Evolutionary conservation across 352 stramenopile genomes (phyloP).

Genomic region (Pythium sukuiense): DNA sequence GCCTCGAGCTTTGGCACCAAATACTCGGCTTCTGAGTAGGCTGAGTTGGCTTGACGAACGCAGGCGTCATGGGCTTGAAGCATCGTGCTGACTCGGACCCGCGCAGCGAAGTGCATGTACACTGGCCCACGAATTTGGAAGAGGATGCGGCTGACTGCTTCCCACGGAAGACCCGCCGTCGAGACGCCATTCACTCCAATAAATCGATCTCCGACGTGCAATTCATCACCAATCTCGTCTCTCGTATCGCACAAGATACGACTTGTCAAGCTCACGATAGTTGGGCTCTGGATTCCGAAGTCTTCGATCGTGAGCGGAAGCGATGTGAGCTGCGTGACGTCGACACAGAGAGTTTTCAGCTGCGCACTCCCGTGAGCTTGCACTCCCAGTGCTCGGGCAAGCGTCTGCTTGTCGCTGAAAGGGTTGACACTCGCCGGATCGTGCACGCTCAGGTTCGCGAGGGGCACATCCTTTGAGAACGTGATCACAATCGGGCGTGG

Average conservation of each 20-base stretch:
- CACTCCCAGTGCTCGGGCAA: constrained; percentile 2
- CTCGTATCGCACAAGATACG: neutral
- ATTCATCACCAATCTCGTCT: neutral
- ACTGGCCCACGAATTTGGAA: constrained; percentile 29
- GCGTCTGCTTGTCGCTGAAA: neutral
- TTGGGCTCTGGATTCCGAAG: constrained; percentile 16
- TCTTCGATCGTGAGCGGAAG: constrained; percentile 19
- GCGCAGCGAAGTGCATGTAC: constrained; percentile 50
- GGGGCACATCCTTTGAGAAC: constrained; percentile 47
- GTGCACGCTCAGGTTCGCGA: neutral
- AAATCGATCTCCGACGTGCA: constrained; percentile 48
- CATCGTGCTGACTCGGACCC: constrained; percentile 28
- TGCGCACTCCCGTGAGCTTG: neutral
- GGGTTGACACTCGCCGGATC: neutral
- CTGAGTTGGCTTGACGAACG: constrained; percentile 56
- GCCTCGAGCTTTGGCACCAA: constrained; percentile 51
- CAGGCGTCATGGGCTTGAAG: constrained; percentile 61
- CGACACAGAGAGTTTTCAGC: constrained; percentile 20
- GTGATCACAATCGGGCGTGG: constrained; percentile 65
- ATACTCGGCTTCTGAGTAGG: constrained; percentile 59
- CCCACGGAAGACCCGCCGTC: constrained; percentile 26
- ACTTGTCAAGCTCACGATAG: neutral
- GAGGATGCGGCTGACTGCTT: constrained; percentile 16
- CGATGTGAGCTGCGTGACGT: constrained; percentile 13
- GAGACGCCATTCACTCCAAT: constrained; percentile 65